Base-by-base conservation (phyloP, 805 yeast genomes). In the Candida methanosorbosa region DNA sequence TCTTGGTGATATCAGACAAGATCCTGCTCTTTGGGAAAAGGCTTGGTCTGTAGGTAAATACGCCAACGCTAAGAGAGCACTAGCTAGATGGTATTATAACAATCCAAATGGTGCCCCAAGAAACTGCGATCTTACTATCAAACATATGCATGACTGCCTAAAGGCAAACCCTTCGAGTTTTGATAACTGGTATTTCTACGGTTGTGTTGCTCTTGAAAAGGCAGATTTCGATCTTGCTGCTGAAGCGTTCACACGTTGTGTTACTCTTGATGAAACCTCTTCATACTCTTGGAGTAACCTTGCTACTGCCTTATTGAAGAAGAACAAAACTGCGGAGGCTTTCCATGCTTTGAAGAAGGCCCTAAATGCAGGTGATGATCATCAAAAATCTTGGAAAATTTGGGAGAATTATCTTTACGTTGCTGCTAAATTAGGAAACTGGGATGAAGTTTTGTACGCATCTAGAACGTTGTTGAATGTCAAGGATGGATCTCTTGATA, bases 181-280 rank as follows among this genome's bases (percentile, higher is more conserved):
- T 45, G 84, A 81, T 15, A 81, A 90, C 24, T 87, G 97, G 95
- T 90, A 78, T 53, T 75, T 87, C 48, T 87, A 88, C 50, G 97
- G 97, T 5, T 85, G 95, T 52, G 64, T 88, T 36, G 95, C 94
- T 0, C 63, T 92, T 33, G 95, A 86, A 50, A 56, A 75, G 12
- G 68, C 61, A 7, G 75, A 80, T 45, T 83, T 70, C 61, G 81
- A 78, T 18, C 57, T 82, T 29, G 95, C 97, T 0, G 78, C 94
- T 0, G 94, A 84, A 51, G 96, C 96, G 0, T 88, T 92, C 53
- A 80, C 95, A 1, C 68, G 97, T 48, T 86, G 96, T 61, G 88
- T 87, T 22, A 66, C 94, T 0, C 54, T 88, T 26, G 95, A 87
- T 53, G 94, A 83, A 18, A 69, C 78, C 0, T 86, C 78, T 48